Base-by-base conservation (phyloP, 164 flowering plant genomes). In the Umbilicus rupestris region DNA sequence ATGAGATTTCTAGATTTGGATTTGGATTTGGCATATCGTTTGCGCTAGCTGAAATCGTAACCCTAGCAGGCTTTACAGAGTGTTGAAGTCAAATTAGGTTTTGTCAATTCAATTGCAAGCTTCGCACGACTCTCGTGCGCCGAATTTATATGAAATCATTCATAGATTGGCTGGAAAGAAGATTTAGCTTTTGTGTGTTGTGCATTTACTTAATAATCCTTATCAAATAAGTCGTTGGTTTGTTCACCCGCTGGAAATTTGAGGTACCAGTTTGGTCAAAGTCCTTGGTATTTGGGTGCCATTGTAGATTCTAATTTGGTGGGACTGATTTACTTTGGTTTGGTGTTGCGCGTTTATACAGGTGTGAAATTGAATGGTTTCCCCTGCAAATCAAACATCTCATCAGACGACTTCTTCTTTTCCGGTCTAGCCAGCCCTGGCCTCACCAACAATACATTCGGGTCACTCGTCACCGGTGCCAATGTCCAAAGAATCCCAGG, bases 341-440 rank as follows among this genome's bases (percentile, higher is more conserved):
- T 44, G 47, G 47, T 15, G 3, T 44, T 44, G 16, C 15, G 16
- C 15, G n/a, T 44, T 44, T 5, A 35, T 12, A 15, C 80, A 80
- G 87, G 64, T 3, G 70, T 78, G 26, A 82, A 78, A 68, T 49
- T 82, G 45, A 84, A 84, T 65, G 87, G 87, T 12, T 84, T 60
- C 66, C 20, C 75, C 6, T 84, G 87, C 73, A 84, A 81, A 1
- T 39, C 69, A 1, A 77, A 71, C 26, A 28, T 77, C 14, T 66
- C 73, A 14, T 72, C 76, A 5, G 39, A 52, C 0, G 86, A 83
- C 66, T 83, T 83, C 82, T 83, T 78, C 79, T 78, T 62, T 52
- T 68, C 35, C 14, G 80, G 74, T 0, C 57, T 83, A 33, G 79
- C 80, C 31, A 79, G 73, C n/a, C 77, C 84, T 0, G 83, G 78